A percentile compares a stretch with the other conserved stretches of the same genome.
phyloP scores from a whole-genome alignment of 192 early-diverging fungal genomes.

The Coemansia sp. region DNA sequence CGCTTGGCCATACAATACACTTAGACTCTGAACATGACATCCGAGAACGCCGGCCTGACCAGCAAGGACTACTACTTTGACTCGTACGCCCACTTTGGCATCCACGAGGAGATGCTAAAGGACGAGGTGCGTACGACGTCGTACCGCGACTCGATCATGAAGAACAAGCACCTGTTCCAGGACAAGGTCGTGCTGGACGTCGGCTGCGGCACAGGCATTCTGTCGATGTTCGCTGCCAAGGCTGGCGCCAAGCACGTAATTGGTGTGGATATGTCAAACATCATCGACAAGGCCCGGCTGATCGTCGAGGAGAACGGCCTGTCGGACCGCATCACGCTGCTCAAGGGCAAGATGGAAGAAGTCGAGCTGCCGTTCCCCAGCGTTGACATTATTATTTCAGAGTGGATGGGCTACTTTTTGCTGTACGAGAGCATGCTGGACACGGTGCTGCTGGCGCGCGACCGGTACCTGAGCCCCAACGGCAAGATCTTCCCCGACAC shows the following conservation, averaged over 20 bases:
- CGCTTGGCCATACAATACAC: background rate
- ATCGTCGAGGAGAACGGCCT: slow-evolving; percentile 96
- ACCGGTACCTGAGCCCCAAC: slow-evolving; percentile 84
- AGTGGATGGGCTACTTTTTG: slow-evolving; percentile 99
- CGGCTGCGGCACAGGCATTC: slow-evolving; percentile 98
- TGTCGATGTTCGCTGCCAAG: slow-evolving; percentile 99
- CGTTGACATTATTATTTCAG: slow-evolving; percentile 99
- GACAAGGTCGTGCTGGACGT: slow-evolving; percentile 98
- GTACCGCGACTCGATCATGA: slow-evolving; percentile 92
- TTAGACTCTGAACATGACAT: slow-evolving; percentile 12
- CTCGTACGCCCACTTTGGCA: slow-evolving; percentile 94
- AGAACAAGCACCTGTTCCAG: slow-evolving; percentile 96
- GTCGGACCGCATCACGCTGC: slow-evolving; percentile 80
- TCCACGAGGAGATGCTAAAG: slow-evolving; percentile 98
- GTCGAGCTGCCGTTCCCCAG: slow-evolving; percentile 88
- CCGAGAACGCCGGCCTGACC: slow-evolving; percentile 33
- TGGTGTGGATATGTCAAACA: slow-evolving; percentile 97
- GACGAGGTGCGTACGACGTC: slow-evolving; percentile 92
- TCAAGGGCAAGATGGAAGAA: slow-evolving; percentile 98
- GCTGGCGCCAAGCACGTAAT: slow-evolving; percentile 94
- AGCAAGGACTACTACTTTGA: slow-evolving; percentile 96
- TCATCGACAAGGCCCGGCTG: slow-evolving; percentile 91
- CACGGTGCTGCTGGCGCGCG: slow-evolving; percentile 96
- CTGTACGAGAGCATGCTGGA: slow-evolving; percentile 99
- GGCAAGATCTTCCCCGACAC: slow-evolving; percentile 91